phyloP scores from a whole-genome alignment of 1,284 basidiomycete genomes.

The Malassezia sympodialis region DNA sequence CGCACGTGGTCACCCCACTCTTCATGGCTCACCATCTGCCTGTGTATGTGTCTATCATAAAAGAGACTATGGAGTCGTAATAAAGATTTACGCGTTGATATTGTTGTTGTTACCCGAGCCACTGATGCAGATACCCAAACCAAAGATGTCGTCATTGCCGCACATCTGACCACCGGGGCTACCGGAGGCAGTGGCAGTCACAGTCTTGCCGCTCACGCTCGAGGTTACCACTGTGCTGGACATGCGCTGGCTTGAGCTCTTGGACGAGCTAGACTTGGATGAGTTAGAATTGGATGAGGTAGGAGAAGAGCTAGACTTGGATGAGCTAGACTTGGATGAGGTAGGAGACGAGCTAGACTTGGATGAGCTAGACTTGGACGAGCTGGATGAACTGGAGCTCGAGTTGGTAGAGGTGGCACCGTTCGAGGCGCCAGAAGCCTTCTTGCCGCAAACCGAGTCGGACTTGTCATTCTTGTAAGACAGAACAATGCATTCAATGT shows the following conservation, averaged over 20 bases:
- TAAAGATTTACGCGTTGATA: not conserved
- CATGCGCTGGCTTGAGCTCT: not conserved
- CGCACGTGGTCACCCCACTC: too few species aligned
- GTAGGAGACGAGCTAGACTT: not conserved
- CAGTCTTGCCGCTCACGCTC: not conserved
- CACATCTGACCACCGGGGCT: not conserved
- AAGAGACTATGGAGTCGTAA: too few species aligned
- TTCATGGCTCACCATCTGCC: too few species aligned
- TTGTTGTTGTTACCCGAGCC: constrained; percentile 2
- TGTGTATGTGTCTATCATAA: too few species aligned
- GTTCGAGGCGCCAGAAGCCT: not conserved
- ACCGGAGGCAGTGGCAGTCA: not conserved
- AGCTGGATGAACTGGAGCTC: not conserved
- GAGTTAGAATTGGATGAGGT: not conserved
- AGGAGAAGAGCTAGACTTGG: not conserved
- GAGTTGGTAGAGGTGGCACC: not conserved
- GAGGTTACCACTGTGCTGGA: not conserved
- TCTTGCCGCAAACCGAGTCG: not conserved
- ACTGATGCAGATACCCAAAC: not conserved
- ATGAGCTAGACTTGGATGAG: not conserved
- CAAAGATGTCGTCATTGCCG: not conserved
- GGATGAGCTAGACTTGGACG: not conserved
- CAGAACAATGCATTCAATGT: not conserved
- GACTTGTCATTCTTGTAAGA: not conserved
- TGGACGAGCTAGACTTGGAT: not conserved